Percentiles rank a stretch among this genome's conserved stretches.
Evolutionary conservation across 768 basidiomycete genomes (phyloP).

Genomic region (Serendipita vermifera): DNA sequence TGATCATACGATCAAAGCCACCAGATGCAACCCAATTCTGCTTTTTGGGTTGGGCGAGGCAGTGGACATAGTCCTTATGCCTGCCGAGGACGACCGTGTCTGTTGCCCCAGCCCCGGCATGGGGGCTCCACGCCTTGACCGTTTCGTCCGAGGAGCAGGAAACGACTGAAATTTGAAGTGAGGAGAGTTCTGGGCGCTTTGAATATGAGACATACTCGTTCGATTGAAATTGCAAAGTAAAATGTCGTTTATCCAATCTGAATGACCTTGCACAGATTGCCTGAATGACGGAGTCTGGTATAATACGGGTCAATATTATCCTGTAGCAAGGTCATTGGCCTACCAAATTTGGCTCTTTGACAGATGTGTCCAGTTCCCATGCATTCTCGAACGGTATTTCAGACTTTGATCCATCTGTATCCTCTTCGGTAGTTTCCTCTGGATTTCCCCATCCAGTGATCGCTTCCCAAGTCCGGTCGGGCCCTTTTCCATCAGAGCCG

Average conservation of each 20-base stretch:
- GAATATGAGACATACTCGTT: constrained; percentile 56
- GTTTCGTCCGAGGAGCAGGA: constrained; percentile 95
- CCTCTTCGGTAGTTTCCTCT: constrained; percentile 49
- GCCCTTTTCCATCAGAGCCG: constrained; percentile 21
- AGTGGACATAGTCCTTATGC: constrained; percentile 80
- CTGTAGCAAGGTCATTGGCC: not conserved
- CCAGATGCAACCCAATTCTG: constrained; percentile 86
- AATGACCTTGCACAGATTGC: constrained; percentile 78
- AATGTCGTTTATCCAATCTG: constrained; percentile 95
- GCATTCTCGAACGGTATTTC: constrained; percentile 58
- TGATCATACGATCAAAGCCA: constrained; percentile 87
- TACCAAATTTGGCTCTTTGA: not conserved
- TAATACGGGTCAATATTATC: constrained; percentile 5
- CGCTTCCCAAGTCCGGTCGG: constrained; percentile 52
- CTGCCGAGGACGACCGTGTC: constrained; percentile 59
- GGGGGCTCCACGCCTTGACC: constrained; percentile 86
- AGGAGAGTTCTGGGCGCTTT: not conserved
- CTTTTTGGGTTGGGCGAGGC: constrained; percentile 53
- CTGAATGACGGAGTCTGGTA: constrained; percentile 47
- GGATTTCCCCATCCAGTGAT: constrained; percentile 78
- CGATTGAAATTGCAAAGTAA: constrained; percentile 85
- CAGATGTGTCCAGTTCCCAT: constrained; percentile 59
- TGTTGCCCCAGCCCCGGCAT: constrained; percentile 36
- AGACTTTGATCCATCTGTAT: constrained; percentile 40
- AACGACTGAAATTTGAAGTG: constrained; percentile 38